Evolutionary conservation across 768 basidiomycete species (phyloP), one percentile per base, ranked within the genome.

Genomic region (Russula sp.): DNA sequence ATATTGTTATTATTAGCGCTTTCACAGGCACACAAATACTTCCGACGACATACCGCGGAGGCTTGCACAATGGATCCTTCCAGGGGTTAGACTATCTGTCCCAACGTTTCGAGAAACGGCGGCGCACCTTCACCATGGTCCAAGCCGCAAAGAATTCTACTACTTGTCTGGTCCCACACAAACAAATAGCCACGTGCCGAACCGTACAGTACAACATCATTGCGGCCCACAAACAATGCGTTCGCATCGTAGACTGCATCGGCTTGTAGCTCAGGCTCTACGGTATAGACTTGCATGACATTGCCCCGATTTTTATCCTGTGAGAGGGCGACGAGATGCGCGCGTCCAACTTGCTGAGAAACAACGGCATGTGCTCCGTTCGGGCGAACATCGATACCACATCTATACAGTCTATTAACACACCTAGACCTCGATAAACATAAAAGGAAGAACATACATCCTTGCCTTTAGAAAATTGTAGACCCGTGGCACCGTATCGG

Each of bases 401-500:
- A 80, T 68, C 86, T 87, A 65, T 34, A 4, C 32, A 34, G 22
- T 24, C 9, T 62, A 34, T 77, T 62, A 73, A 61, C 16, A 20
- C 20, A 44, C 20, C 22, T 9, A 18, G 32, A 24, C 18, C 2
- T 7, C 2, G 10, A 20, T 13, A 1, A 18, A 34, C 30, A 7
- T 18, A 34, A 18, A 1, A 8, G 22, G 14, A 30, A 34, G n/a
- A 14, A 75, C 84, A 67, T 67, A 86, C 87, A 89, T 82, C 73
- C 79, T 81, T 50, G 80, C 75, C 72, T 81, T 78, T 65, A 88
- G 76, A 69, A 87, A 86, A 7, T 81, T 76, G 62, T 83, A 83
- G 13, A 83, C 85, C 5, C 83, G 81, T 51, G 86, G 74, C 14
- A 82, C 87, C 30, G 87, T 87, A 67, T 87, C 86, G 0, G 85